phyloP scores from a whole-genome alignment of 1,284 basidiomycete species.

The Pyrrhoderma lamaoense region DNA sequence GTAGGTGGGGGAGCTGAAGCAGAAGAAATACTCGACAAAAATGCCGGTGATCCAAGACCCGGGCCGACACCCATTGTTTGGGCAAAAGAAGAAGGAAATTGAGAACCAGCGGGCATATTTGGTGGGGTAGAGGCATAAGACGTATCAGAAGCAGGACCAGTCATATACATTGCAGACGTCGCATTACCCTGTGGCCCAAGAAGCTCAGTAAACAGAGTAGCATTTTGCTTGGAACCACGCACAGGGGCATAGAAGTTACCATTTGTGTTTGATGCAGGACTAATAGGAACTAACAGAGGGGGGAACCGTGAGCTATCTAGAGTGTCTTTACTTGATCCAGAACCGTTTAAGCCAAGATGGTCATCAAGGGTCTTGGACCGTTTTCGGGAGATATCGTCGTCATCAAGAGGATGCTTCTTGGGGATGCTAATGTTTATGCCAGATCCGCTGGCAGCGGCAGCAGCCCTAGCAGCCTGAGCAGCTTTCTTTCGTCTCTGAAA shows the following conservation, averaged over 20 bases:
- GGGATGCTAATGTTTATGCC: constrained; percentile 24
- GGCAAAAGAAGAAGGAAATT: constrained; percentile 14
- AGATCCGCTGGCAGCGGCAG: constrained; percentile 31
- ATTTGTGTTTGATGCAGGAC: constrained; percentile 22
- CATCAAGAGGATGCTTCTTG: constrained; percentile 17
- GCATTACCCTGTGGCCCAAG: constrained; percentile 39
- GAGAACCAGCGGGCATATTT: constrained; percentile 1
- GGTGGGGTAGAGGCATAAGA: constrained; percentile 26
- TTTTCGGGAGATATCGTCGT: constrained; percentile 16
- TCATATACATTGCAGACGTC: constrained; percentile 58
- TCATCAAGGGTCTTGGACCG: constrained; percentile 10
- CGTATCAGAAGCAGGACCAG: constrained; percentile 33
- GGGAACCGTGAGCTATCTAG: constrained; percentile 21
- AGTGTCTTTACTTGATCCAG: constrained; percentile 9
- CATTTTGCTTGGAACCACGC: constrained; percentile 33
- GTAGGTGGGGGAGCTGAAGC: constrained; percentile 4
- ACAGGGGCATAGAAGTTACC: constrained; percentile 28
- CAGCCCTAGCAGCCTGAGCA: constrained; percentile 17
- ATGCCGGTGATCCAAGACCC: constrained; percentile 8
- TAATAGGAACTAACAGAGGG: constrained; percentile 31
- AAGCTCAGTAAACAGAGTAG: constrained; percentile 52
- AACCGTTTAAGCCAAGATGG: constrained; percentile 6
- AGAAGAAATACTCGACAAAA: constrained; percentile 9
- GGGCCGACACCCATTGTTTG: constrained; percentile 11
- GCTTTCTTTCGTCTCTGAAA: constrained; percentile 61